These are phyloP conservation scores for Dendryphion nanum DNA, from an alignment of 2,329 filamentous ascomycete genomes.

Conservation along the genomic window DNA sequence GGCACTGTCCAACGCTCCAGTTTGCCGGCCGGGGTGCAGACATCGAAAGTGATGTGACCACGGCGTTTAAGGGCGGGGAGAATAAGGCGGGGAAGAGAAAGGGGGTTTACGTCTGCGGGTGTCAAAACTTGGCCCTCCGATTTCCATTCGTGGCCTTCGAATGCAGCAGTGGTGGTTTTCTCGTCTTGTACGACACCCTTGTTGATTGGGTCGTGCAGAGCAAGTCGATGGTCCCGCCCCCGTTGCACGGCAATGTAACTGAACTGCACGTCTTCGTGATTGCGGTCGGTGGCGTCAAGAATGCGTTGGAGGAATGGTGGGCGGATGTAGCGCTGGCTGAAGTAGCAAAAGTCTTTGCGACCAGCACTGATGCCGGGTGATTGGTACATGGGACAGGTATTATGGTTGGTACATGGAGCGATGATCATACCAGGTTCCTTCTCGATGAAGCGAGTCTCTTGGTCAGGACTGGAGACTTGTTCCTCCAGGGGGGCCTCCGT, in stretches of 20 bases:
- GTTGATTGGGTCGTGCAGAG: conserved; percentile 29
- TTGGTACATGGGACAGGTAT: conserved; percentile 83
- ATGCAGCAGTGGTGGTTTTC: conserved; percentile 63
- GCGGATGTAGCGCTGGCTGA: conserved; percentile 82
- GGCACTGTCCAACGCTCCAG: conserved; percentile 95
- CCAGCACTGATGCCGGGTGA: conserved; percentile 67
- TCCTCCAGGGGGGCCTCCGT: conserved; percentile 40
- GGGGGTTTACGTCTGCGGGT: conserved; percentile 44
- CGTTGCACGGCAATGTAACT: conserved; percentile 85
- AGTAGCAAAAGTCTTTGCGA: conserved; percentile 87
- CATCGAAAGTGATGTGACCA: conserved; percentile 83
- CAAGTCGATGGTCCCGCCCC: conserved; percentile 60
- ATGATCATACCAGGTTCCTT: conserved; percentile 65
- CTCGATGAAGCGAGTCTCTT: conserved; percentile 30
- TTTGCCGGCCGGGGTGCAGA: conserved; percentile 82
- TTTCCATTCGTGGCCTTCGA: conserved; percentile 63
- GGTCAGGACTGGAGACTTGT: conserved; percentile 39
- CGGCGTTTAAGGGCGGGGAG: conserved; percentile 81
- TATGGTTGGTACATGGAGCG: conserved; percentile 79
- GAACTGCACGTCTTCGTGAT: conserved; percentile 88
- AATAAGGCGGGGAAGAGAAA: conserved; percentile 75
- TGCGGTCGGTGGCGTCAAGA: conserved; percentile 65
- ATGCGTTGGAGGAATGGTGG: conserved; percentile 79
- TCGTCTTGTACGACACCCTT: conserved; percentile 49
- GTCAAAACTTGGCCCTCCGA: conserved; percentile 30